These are phyloP conservation scores for Amniculicola lignicola DNA, from an alignment of 495 filamentous ascomycete genomes.

Conservation along the genomic window DNA sequence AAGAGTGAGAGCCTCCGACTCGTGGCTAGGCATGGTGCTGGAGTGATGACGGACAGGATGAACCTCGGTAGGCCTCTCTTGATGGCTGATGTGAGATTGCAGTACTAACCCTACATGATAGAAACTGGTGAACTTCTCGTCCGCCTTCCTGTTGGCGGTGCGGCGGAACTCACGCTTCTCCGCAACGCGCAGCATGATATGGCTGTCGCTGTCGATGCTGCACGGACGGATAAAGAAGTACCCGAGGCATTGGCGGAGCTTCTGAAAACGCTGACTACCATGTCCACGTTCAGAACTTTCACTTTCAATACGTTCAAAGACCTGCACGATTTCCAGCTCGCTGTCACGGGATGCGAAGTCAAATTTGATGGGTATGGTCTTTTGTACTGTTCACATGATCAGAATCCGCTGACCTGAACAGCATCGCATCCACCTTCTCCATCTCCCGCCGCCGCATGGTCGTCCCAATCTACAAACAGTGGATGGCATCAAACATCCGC, in stretches of 20 bases:
- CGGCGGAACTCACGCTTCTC: constrained; percentile 36
- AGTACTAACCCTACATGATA: neutral
- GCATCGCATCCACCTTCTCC: constrained; percentile 66
- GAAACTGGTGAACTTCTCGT: constrained; percentile 40
- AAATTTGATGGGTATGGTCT: constrained; percentile 61
- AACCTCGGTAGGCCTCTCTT: constrained; percentile 36
- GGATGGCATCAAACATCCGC: constrained; percentile 71
- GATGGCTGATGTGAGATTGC: neutral
- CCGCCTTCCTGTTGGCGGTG: constrained; percentile 35
- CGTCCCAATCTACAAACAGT: constrained; percentile 87
- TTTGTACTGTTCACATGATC: neutral
- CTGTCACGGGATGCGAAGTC: constrained; percentile 73
- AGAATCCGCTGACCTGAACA: constrained; percentile 26
- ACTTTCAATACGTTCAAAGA: constrained; percentile 48
- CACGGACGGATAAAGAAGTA: constrained; percentile 24
- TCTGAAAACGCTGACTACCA: constrained; percentile 27
- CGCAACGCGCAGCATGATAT: constrained; percentile 41
- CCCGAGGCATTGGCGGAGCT: constrained; percentile 34
- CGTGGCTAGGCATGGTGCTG: constrained; percentile 38
- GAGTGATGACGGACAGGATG: constrained; percentile 40
- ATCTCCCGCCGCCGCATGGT: constrained; percentile 84
- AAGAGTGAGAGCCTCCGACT: constrained; percentile 69
- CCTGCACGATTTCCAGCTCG: constrained; percentile 71
- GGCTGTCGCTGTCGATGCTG: constrained; percentile 36
- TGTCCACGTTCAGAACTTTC: constrained; percentile 36